Evolutionary conservation across 2,329 filamentous ascomycete species (phyloP).

Genomic region (Dothideomycetes sp.): DNA sequence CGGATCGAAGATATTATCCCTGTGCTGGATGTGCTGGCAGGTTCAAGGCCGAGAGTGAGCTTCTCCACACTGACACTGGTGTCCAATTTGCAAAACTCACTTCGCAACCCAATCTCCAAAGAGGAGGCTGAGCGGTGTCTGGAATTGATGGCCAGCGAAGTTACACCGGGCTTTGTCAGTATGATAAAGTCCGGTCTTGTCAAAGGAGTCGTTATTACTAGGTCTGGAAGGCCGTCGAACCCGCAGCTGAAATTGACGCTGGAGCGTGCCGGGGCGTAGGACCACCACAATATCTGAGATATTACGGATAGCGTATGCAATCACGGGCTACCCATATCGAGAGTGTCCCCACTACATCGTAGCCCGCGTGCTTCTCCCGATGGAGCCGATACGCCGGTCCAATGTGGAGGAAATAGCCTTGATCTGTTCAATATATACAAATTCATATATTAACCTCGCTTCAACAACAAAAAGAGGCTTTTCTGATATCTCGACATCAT

Average conservation of each 20-base stretch:
- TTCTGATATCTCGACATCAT: too few species aligned
- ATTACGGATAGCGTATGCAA: too few species aligned
- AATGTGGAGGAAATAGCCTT: too few species aligned
- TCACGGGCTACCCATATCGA: too few species aligned
- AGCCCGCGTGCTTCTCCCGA: too few species aligned
- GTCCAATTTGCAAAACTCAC: conserved; percentile 33
- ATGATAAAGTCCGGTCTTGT: conserved; percentile 27
- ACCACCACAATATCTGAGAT: too few species aligned
- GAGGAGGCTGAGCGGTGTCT: conserved; percentile 34
- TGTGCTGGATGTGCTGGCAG: conserved; percentile 31
- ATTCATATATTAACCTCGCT: too few species aligned
- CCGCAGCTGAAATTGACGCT: conserved; percentile 18
- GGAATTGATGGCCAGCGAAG: conserved; percentile 31
- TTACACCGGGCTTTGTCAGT: conserved; percentile 32
- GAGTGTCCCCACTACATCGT: too few species aligned
- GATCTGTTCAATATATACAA: too few species aligned
- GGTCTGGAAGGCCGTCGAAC: conserved; percentile 14
- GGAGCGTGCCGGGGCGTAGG: conserved; percentile 2
- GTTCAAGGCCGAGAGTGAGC: conserved; percentile 25
- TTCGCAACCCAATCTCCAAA: conserved; percentile 32
- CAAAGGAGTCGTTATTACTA: conserved; percentile 31
- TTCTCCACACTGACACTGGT: conserved; percentile 32
- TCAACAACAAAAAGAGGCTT: too few species aligned
- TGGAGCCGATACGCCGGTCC: too few species aligned
- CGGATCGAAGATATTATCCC: conserved; percentile 34